phyloP scores from a whole-genome alignment of 371 early-diverging fungal species.

The Funneliformis caledonium region DNA sequence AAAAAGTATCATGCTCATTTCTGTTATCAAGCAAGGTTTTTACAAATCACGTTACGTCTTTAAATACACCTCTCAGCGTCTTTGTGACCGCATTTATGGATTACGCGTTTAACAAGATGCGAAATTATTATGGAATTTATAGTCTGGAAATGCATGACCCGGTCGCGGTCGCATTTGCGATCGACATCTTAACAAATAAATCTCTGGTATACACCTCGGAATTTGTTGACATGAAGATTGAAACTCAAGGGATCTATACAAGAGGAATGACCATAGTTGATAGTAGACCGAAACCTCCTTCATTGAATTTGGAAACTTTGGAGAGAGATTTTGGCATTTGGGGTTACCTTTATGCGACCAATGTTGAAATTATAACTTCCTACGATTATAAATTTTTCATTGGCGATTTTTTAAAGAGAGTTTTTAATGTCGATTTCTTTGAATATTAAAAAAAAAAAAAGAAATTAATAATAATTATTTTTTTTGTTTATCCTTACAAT shows the following conservation, averaged over 20 bases:
- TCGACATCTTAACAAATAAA: constrained; percentile 13
- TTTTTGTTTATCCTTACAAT: too few relatives aligned
- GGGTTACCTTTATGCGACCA: background rate
- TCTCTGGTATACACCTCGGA: constrained; percentile 43
- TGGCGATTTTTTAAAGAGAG: background rate
- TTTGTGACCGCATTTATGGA: background rate
- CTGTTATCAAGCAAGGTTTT: background rate
- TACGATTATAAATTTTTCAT: background rate
- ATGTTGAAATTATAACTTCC: background rate
- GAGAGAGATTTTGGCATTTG: background rate
- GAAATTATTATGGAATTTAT: background rate
- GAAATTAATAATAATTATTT: background rate
- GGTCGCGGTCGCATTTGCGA: background rate
- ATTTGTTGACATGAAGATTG: constrained; percentile 54
- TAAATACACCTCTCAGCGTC: background rate
- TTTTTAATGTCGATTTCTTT: background rate
- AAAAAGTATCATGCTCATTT: background rate
- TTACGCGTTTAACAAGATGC: background rate
- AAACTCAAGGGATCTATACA: constrained; percentile 52
- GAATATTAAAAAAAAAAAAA: background rate
- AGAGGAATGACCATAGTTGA: constrained; percentile 57
- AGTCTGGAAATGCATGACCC: constrained; percentile 35
- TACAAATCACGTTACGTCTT: background rate
- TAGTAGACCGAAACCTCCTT: constrained; percentile 38
- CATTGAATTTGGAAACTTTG: too few relatives aligned